Conservation (phyloP, 1,284 basidiomycete genomes). For the Cutaneotrichosporon sp. region DNA sequence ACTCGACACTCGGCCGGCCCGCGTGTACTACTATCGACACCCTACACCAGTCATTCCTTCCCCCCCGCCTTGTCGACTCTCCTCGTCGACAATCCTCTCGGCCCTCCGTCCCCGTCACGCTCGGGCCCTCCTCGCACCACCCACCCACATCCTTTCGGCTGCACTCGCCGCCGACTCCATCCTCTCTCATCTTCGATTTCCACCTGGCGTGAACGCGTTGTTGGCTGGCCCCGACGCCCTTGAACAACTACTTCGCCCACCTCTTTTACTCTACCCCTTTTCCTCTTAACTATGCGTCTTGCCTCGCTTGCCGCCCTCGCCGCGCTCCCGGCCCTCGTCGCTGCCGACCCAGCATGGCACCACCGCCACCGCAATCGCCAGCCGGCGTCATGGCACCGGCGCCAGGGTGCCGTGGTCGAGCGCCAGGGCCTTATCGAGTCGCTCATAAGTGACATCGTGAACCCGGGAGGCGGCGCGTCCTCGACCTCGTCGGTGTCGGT, state of each 20-base stretch:
- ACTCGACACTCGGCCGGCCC: slow-evolving; percentile 4
- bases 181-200: not conserved
- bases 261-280: not conserved
- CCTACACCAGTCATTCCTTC: slow-evolving; percentile 4
- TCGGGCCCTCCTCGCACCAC: slow-evolving; percentile 4
- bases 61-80: not conserved
- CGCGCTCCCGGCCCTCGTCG: slow-evolving; percentile 11
- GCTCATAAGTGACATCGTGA: not conserved
- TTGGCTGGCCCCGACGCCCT: slow-evolving; percentile 5
- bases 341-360: not conserved
- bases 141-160: not conserved
- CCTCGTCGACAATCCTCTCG: not conserved
- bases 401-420: not conserved
- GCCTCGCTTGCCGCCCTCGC: not conserved
- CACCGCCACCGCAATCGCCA: not conserved
- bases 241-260: not conserved
- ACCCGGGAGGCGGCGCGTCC: not conserved
- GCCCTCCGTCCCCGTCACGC: not conserved
- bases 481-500: slow-evolving; percentile 1
- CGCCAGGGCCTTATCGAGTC: not conserved
- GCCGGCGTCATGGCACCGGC: not conserved
- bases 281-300: slow-evolving; percentile 10
- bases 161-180: not conserved
- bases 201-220: slow-evolving; percentile 8
- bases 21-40: not conserved